A percentile compares a stretch with the other conserved stretches of the same genome.
Evolutionary conservation across 176 grass and related monocot species (phyloP).

Genomic region (Chrysopogon serrulatus): DNA sequence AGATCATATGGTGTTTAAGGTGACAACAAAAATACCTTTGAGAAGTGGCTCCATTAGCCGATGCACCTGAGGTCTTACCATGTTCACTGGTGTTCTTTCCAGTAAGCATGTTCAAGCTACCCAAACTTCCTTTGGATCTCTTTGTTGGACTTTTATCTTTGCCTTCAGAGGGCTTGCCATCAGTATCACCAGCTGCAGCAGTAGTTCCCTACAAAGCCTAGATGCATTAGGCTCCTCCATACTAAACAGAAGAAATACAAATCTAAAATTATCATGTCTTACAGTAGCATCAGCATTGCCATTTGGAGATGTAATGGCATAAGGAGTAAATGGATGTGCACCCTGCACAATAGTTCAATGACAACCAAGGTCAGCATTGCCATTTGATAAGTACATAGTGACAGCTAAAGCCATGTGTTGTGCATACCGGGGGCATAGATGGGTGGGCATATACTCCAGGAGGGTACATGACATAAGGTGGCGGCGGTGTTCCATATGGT

Average conservation of each 20-base stretch:
- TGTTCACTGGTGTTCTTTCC: slow-evolving; percentile 62
- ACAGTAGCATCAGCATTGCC: slow-evolving; percentile 71
- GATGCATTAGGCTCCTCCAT: slow-evolving; percentile 31
- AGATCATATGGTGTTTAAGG: slow-evolving; percentile 6
- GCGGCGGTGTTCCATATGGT: slow-evolving; percentile 69
- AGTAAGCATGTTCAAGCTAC: slow-evolving; percentile 93
- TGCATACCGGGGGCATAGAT: slow-evolving; percentile 78
- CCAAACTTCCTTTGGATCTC: slow-evolving; percentile 94
- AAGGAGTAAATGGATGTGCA: slow-evolving; percentile 77
- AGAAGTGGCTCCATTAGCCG: slow-evolving; percentile 63
- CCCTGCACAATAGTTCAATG: slow-evolving; percentile 50
- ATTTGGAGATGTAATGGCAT: slow-evolving; percentile 63
- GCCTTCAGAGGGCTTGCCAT: slow-evolving; percentile 67
- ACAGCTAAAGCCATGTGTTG: slow-evolving; percentile 16
- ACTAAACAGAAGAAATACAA: slow-evolving; percentile 3
- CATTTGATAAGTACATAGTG: slow-evolving; percentile 3
- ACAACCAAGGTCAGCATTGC: slow-evolving; percentile 20
- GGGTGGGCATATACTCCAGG: slow-evolving; percentile 94
- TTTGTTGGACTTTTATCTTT: slow-evolving; percentile 82
- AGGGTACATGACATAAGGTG: slow-evolving; percentile 90
- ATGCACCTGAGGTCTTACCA: slow-evolving; percentile 66
- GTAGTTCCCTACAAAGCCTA: slow-evolving; percentile 50
- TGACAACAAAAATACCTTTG: slow-evolving; percentile 60
- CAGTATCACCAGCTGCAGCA: slow-evolving; percentile 47
- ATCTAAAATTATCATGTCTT: slow-evolving; percentile 33